Evolutionary conservation across 148 eudicot species (phyloP), one percentile per base, ranked within the genome.

Genomic region (Silene uniflora): DNA sequence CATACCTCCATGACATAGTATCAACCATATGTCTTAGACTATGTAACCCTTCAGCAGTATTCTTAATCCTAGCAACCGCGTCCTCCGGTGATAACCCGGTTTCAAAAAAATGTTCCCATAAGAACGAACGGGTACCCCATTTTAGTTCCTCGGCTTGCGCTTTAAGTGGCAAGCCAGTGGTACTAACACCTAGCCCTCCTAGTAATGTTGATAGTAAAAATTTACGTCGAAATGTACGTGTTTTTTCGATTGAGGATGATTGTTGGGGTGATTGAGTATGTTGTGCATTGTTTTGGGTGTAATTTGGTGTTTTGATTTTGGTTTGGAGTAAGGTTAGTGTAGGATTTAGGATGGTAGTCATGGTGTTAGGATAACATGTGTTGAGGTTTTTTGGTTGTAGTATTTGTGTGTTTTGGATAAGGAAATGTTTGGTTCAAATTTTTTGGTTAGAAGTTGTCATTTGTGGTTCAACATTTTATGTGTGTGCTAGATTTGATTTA

Each of bases 1-100:
- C 83, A 62, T 89, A 93, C 88, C 92, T 86, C 98, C 98, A 93
- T 10, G 98, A 86, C 93, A 86, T 89, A 18, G 91, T 87, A 21
- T 93, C 98, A 79, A 93, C 67, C 98, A 93, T 93, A 35, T 85
- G 88, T 81, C 90, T 78, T 8, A 93, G 74, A 70, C 88, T 78
- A 69, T 89, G 98, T 7, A 93, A 78, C 23, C 96, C 98, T 52
- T 93, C 91, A 0, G 96, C 91, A 0, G 98, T 91, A 68, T 91
- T 89, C 44, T 83, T 79, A 2, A 93, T 91, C 69, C 98, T 73
- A 3, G 87, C 85, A 32, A 80, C 92, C 6, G 98, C 90, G 18
- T 91, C 92, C 35, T 93, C 98, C 0, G 98, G 92, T 17, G 96
- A 91, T 69, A 93, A 77, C 11, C 89, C 93, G 1, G 98, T 91